Percentiles rank a stretch among this genome's conserved stretches.
Conservation (phyloP, 352 stramenopile genomes). For the Phytophthora pinifolia region DNA sequence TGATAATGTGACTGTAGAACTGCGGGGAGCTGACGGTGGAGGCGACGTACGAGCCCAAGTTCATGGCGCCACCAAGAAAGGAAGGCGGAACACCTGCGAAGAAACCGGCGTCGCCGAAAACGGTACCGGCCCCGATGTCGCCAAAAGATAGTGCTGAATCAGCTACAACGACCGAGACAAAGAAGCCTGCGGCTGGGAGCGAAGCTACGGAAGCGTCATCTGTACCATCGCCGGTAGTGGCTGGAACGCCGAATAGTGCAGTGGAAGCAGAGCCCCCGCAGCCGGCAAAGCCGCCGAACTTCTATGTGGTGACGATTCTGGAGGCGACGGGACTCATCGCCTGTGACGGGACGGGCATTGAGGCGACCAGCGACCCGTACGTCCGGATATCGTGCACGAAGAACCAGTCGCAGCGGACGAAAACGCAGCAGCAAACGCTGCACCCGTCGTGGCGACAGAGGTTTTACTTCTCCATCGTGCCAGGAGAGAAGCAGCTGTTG, state of each 20-base stretch:
- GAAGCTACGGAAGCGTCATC: neutral
- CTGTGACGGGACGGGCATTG: slow-evolving; percentile 51
- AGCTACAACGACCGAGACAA: slow-evolving; percentile 4
- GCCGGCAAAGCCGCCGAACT: slow-evolving; percentile 39
- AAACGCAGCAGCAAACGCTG: slow-evolving; percentile 64
- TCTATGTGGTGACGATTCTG: slow-evolving; percentile 66
- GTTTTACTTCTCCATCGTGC: slow-evolving; percentile 64
- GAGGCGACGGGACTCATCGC: slow-evolving; percentile 56
- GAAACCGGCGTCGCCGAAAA: slow-evolving; percentile 8
- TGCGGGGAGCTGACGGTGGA: slow-evolving; percentile 44
- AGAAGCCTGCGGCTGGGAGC: slow-evolving; percentile 12
- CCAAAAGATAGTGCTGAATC: neutral
- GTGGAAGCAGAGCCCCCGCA: slow-evolving; percentile 2
- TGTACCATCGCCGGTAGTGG: neutral
- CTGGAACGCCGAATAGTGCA: neutral
- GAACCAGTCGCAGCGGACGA: slow-evolving; percentile 61
- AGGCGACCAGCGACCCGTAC: slow-evolving; percentile 69
- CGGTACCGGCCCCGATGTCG: slow-evolving; percentile 3
- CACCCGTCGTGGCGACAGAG: slow-evolving; percentile 65
- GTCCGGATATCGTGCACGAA: slow-evolving; percentile 57
- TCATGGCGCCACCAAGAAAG: slow-evolving; percentile 23
- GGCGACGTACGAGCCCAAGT: slow-evolving; percentile 49
- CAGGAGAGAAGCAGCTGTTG: slow-evolving; percentile 45
- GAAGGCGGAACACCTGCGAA: slow-evolving; percentile 8
- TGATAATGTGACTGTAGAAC: slow-evolving; percentile 2